Base-by-base conservation (phyloP, 139 green algal genomes). In the Medakamo hakoo region DNA sequence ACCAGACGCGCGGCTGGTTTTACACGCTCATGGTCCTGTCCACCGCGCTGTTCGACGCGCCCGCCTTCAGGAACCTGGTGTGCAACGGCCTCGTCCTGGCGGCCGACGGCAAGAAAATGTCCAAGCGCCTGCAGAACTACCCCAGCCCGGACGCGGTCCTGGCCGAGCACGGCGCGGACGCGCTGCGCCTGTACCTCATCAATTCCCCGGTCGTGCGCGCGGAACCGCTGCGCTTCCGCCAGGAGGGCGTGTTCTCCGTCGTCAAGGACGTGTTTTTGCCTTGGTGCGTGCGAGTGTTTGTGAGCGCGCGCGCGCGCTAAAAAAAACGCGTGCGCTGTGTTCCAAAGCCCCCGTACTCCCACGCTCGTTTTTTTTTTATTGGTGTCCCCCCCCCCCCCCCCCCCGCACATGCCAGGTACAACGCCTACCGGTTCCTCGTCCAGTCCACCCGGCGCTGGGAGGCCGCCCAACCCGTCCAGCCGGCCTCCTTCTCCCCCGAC, bases 21-120 rank as follows among this genome's bases (percentile, higher is more conserved):
- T 99, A 99, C 88, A 99, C 93, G 4, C 85, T 99, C 25, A 99
- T 98, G 90, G 93, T 99, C 59, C 77, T 99, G 25, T 92, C 83
- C 29, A 98, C 93, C 23, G 91, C 93, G 18, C 83, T 99, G 2
- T 99, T 99, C 75, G 88, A 95, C 76, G 90, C 90, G 67, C 93
- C 93, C 2, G 89, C 92, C 20, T 98, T 98, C 82, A 88, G 94
- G 73, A 97, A 96, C 78, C 83, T 98, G 66, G 91, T 97, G 49
- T 98, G 92, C 85, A 99, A 98, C 73, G 93, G 93, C 19, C 80
- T 99, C 30, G 93, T 99, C 73, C 84, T 99, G 56, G 93, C 93
- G 9, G 72, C 80, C 9, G 90, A 99, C 70, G 93, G 93, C 63
- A 97, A 97, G 85, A 99, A 99, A 79, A 99, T 99, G 93, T 92